These are phyloP conservation scores for Isabelozyma rhagii DNA, from an alignment of 805 yeast species.

Conservation along the genomic window DNA sequence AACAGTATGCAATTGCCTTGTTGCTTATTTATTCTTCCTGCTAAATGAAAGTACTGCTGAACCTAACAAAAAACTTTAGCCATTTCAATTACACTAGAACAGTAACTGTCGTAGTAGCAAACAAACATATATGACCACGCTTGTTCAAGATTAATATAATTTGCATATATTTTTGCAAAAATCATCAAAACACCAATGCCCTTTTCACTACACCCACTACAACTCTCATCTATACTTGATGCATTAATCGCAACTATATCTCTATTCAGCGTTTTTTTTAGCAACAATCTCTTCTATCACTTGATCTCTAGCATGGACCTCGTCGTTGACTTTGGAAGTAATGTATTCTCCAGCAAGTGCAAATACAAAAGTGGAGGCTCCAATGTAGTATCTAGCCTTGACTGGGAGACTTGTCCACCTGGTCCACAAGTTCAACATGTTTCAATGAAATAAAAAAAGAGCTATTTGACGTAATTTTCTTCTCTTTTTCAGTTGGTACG, in stretches of 20 bases:
- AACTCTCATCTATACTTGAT: too few species aligned
- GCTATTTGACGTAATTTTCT: not conserved
- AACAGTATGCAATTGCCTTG: too few species aligned
- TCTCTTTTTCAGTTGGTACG: not conserved
- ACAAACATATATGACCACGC: too few species aligned
- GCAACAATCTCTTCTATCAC: slow-evolving; percentile 18
- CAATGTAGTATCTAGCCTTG: slow-evolving; percentile 39
- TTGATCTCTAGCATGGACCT: slow-evolving; percentile 29
- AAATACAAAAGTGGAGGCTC: slow-evolving; percentile 36
- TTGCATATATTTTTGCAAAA: too few species aligned
- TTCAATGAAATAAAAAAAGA: not conserved
- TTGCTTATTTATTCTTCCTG: too few species aligned
- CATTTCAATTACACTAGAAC: too few species aligned
- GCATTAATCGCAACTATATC: not conserved
- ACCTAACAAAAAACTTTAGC: too few species aligned
- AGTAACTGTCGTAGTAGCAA: too few species aligned
- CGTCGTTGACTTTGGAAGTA: slow-evolving; percentile 31
- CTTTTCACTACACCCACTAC: too few species aligned
- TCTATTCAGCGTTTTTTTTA: slow-evolving; percentile 2
- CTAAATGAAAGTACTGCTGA: too few species aligned
- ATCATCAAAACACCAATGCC: too few species aligned
- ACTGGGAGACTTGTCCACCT: slow-evolving; percentile 41
- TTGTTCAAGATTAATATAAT: too few species aligned
- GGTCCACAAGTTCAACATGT: slow-evolving; percentile 25
- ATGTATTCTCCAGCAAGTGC: slow-evolving; percentile 42